Percentiles rank a stretch among this genome's conserved stretches.
Conservation (phyloP, 2,329 filamentous ascomycete species). For the Remersonia thermophila region DNA sequence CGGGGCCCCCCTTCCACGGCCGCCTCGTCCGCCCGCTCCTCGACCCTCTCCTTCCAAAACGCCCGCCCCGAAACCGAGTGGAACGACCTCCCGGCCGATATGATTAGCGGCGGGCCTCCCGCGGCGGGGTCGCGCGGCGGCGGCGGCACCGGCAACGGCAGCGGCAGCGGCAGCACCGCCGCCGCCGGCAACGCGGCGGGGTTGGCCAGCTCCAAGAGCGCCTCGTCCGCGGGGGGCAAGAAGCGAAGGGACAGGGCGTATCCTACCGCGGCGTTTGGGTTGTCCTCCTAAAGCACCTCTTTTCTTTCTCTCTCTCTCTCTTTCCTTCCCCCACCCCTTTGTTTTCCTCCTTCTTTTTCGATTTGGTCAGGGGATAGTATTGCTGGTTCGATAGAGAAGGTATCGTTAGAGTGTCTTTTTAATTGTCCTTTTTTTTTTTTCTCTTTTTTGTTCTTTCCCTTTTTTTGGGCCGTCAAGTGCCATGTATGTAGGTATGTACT, state of each 20-base stretch:
- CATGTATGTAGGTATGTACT: too few relatives aligned
- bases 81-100: conserved; percentile 53
- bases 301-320: too few relatives aligned
- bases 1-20: conserved; percentile 5
- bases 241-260: conserved; percentile 51
- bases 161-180: neutral
- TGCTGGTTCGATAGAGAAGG: too few relatives aligned
- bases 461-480: too few relatives aligned
- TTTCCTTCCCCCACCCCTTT: too few relatives aligned
- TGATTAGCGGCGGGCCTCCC: conserved; percentile 25
- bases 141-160: neutral
- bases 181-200: neutral
- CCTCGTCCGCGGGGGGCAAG: conserved; percentile 35
- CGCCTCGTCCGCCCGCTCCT: conserved; percentile 7
- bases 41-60: conserved; percentile 42
- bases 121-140: conserved; percentile 1
- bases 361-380: too few relatives aligned
- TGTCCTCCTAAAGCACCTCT: too few relatives aligned
- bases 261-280: conserved; percentile 49
- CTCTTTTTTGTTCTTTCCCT: too few relatives aligned
- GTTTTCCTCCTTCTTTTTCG: too few relatives aligned
- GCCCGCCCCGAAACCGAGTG: conserved; percentile 47
- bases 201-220: conserved; percentile 16
- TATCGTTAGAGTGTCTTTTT: too few relatives aligned
- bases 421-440: too few relatives aligned